Base-by-base conservation (phyloP, 2,329 filamentous ascomycete species). In the Colletotrichum truncatum region DNA sequence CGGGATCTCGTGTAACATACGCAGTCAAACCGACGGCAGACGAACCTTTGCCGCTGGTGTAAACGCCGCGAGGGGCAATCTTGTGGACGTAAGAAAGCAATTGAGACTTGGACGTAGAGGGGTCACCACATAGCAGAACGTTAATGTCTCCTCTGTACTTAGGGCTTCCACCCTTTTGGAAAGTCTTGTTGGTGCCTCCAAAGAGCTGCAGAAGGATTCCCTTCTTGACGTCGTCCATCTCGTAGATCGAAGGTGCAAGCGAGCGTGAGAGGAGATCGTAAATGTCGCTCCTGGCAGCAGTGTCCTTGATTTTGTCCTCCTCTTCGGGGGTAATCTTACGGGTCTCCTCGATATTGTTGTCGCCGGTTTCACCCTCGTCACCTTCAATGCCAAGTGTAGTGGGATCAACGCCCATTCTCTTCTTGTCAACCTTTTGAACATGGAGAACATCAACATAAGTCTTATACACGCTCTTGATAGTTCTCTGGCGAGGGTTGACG, bases 221-320 rank as follows among this genome's bases (percentile, higher is more conserved):
- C 81, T 99, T 99, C 85, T 99, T 99, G 49, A 98, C 94, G 73
- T 99, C 96, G 71, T 99, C 96, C 90, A 97, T 92, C 79, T 99
- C 96, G 81, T 97, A 98, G 73, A 99, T 91, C 65, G 94, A 98
- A 12, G 96, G 96, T 2, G 96, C 96, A 26, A 99, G 84, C 1
- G 95, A 98, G 36, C 95, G 89, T 16, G 96, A 87, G 4, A 99
- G 87, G 23, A 99, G 87, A 21, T 99, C 94, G 77, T 99, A 99
- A 57, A 99, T 90, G 76, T 99, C 96, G 2, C 90, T 84, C 56
- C 96, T 89, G 30, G 87, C 85, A 10, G 92, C 93, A 10, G 92
- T 96, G 64, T 87, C 89, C 73, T 88, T 91, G 75, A 99, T 99
- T 81, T 92, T 95, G 60, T 89, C 89, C 75, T 97, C 93, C 71